Evolutionary conservation across 2,329 filamentous ascomycete genomes (phyloP), one percentile per base, ranked within the genome.

Genomic region (Lasiodiplodia citricola): DNA sequence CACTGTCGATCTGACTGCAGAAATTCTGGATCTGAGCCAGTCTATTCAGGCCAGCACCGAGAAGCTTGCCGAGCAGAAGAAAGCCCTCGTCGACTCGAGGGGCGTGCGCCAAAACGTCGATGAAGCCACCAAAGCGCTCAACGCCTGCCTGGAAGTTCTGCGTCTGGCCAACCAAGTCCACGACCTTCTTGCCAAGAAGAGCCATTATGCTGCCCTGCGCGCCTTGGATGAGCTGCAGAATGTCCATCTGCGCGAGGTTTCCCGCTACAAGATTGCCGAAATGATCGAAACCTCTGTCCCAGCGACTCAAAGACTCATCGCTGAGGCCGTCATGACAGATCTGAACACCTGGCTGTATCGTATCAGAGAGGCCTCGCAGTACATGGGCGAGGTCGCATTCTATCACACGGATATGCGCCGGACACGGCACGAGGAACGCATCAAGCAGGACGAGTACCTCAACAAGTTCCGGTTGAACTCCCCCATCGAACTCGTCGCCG

Each of bases 281-380:
- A 89, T 97, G 83, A 98, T 99, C 72, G 95, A 97, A 79, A 94
- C 93, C 74, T 98, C 95, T 0, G 95, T 98, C 38, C 96, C 96
- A 1, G 90, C 92, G 3, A 97, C 94, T 1, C 94, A 97, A 75
- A 94, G 93, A 75, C 90, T 93, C 63, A 97, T 99, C 68, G 95
- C 95, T 4, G 95, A 98, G 80, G 94, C 94, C 16, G 96, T 99
- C 73, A 98, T 98, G 93, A 92, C 89, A 2, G 96, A 99, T 80
- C 82, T 99, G 67, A 98, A 98, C 77, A 97, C 94, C 0, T 99
- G 96, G 96, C 85, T 99, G 11, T 99, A 92, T 76, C 90, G 93
- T 25, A 97, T 99, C 71, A 90, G 96, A 74, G 96, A 99, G 80
- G 97, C 94, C 21, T 97, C 96, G 1, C 95, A 97, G 74, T 97